Percentiles rank a stretch among this genome's conserved stretches.
phyloP scores from a whole-genome alignment of 129 eudicot species.

The carrot (Daucus carota) region DH1_v3.0 NC_030382.2:52060501-52061000 shows the following conservation, averaged over 20 bases:
- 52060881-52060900: too few relatives aligned
- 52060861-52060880: too few relatives aligned
- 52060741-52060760: background rate
- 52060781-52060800: background rate
- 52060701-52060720: background rate
- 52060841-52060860: too few relatives aligned
- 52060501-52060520: conserved; percentile 14
- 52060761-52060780: background rate
- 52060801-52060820: too few relatives aligned
- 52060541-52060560: conserved; percentile 29
- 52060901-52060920: too few relatives aligned
- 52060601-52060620: background rate
- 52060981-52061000: too few relatives aligned
- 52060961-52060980: too few relatives aligned
- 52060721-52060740: conserved; percentile 3
- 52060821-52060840: background rate
- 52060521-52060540: conserved; percentile 28
- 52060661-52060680: background rate
- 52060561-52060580: conserved; percentile 23
- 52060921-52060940: too few relatives aligned
- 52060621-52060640: background rate
- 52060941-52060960: too few relatives aligned
- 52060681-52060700: background rate
- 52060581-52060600: conserved; percentile 25
- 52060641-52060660: background rate